Conservation (phyloP, 305 asterid genomes). For the Ilex paraguariensis region DNA sequence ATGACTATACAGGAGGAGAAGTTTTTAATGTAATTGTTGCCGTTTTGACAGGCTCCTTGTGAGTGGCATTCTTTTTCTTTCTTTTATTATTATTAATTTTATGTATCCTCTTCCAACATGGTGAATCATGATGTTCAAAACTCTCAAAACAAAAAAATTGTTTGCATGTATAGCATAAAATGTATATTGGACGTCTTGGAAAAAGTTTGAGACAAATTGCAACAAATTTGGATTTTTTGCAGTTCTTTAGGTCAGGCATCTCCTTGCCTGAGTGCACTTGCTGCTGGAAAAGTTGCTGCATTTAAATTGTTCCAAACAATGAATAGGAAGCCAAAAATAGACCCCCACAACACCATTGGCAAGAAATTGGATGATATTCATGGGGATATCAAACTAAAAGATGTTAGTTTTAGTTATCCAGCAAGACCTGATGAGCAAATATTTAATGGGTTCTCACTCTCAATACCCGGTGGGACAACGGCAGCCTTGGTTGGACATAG, state of each 20-base stretch:
- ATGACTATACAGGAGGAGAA: conserved; percentile 39
- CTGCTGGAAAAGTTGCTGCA: conserved; percentile 57
- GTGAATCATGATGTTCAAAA: no score
- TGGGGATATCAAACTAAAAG: conserved; percentile 46
- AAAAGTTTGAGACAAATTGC: no score
- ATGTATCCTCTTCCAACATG: no score
- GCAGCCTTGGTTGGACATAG: conserved; percentile 16
- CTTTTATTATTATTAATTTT: no score
- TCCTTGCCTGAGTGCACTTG: conserved; percentile 54
- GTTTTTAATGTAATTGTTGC: conserved; percentile 42
- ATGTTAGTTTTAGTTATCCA: conserved; percentile 59
- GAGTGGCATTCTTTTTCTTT: conserved; percentile 15
- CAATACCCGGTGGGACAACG: conserved; percentile 43
- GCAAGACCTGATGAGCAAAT: conserved; percentile 47
- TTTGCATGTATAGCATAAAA: no score
- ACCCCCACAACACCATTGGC: conserved; percentile 41
- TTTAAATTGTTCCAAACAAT: conserved; percentile 45
- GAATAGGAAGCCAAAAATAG: conserved; percentile 46
- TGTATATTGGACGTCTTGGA: no score
- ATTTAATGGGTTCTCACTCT: conserved; percentile 39
- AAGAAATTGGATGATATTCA: conserved; percentile 26
- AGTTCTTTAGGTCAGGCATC: conserved; percentile 68
- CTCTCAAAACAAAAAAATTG: no score
- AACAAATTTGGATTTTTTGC: conserved; percentile 1
- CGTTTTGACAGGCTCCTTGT: conserved; percentile 54